Conservation (phyloP, 2,329 filamentous ascomycete species). For the Rhinocladiella similis region DNA sequence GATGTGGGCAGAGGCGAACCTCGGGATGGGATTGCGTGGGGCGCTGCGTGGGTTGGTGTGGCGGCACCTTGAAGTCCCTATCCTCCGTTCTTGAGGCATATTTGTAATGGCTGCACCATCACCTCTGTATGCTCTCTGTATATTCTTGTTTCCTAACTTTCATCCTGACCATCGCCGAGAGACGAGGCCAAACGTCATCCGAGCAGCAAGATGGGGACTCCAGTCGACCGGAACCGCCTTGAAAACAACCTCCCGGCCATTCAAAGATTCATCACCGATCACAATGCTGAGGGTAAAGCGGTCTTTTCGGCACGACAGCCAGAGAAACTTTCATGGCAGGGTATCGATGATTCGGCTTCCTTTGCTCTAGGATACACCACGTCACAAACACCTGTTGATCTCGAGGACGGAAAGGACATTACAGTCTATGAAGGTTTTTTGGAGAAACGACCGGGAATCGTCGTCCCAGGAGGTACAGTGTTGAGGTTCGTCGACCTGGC, state of each 20-base stretch:
- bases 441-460: slow-evolving; percentile 18
- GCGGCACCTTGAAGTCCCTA: too few species aligned
- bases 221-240: too few species aligned
- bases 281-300: slow-evolving; percentile 16
- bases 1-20: too few species aligned
- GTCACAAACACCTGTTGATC: slow-evolving; percentile 4
- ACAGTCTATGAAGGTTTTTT: slow-evolving; percentile 12
- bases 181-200: too few species aligned
- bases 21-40: too few species aligned
- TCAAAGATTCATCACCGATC: slow-evolving; percentile 17
- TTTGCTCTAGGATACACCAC: slow-evolving; percentile 20
- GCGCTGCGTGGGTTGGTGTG: too few species aligned
- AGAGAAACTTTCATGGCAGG: slow-evolving; percentile 2
- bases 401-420: slow-evolving; percentile 17
- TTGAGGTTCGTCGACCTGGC: slow-evolving; percentile 44
- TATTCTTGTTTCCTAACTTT: too few species aligned
- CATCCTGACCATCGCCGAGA: too few species aligned
- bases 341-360: neutral
- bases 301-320: slow-evolving; percentile 1
- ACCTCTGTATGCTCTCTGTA: too few species aligned
- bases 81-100: too few species aligned
- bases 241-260: slow-evolving; percentile 11
- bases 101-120: too few species aligned
- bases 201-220: too few species aligned
- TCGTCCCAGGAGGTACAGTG: slow-evolving; percentile 21